Evolutionary conservation across 345 rosid genomes (phyloP).

Genomic region (Eucalyptus coolabah): DNA sequence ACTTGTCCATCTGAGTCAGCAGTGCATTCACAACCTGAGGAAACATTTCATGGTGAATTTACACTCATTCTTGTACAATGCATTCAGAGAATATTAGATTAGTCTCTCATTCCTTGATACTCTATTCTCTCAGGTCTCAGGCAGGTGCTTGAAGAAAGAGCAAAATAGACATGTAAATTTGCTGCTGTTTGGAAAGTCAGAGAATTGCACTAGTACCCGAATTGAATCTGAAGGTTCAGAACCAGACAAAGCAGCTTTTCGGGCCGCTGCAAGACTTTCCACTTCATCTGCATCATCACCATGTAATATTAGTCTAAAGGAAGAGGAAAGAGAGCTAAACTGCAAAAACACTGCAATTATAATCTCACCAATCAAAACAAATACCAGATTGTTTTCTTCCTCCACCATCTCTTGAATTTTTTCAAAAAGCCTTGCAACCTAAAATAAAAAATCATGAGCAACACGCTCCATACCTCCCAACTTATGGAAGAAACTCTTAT

Average conservation of each 20-base stretch:
- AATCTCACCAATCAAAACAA: conserved; percentile 96
- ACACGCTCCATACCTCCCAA: background rate
- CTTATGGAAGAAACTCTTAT: background rate
- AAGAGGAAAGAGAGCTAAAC: background rate
- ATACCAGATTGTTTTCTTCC: conserved; percentile 95
- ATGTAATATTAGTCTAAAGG: conserved; percentile 8
- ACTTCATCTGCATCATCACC: conserved; percentile 78
- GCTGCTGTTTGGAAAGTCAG: background rate
- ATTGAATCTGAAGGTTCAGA: conserved; percentile 99
- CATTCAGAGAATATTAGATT: background rate
- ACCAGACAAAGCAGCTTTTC: conserved; percentile 95
- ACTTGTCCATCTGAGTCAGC: conserved; percentile 93
- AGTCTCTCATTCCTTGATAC: background rate
- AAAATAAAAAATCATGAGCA: background rate
- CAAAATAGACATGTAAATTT: background rate
- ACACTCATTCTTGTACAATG: background rate
- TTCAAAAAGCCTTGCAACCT: conserved; percentile 98
- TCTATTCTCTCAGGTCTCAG: background rate
- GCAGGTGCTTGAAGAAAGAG: background rate
- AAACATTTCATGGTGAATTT: background rate
- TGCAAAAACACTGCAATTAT: background rate
- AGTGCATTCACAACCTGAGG: conserved; percentile 94
- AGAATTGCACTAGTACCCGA: conserved; percentile 33
- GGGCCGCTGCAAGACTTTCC: conserved; percentile 98
- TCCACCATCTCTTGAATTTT: conserved; percentile 99